Percentiles rank a stretch among this genome's conserved stretches.
These are phyloP conservation scores for Mallotus nudiflorus DNA, from an alignment of 345 rosid species.

Conservation along the genomic window DNA sequence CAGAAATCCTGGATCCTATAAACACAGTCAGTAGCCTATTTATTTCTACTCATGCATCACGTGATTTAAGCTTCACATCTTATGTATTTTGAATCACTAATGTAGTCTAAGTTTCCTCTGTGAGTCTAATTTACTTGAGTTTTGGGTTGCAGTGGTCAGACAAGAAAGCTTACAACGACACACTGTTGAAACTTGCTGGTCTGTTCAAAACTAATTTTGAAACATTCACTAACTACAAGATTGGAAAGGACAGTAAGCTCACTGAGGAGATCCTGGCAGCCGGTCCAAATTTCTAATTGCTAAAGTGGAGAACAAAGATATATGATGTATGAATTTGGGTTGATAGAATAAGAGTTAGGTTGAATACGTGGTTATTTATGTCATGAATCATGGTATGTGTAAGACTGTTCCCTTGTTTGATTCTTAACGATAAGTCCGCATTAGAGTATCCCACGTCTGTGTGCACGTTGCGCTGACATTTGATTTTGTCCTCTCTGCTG, in stretches of 20 bases:
- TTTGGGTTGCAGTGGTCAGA: constrained; percentile 65
- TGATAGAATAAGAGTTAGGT: neutral
- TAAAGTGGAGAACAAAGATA: neutral
- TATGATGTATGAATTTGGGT: neutral
- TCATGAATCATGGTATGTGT: neutral
- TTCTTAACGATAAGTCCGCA: neutral
- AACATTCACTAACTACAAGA: constrained; percentile 70
- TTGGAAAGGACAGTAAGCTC: constrained; percentile 73
- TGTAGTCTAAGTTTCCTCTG: too few relatives aligned
- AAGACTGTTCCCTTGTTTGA: neutral
- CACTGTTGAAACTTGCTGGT: constrained; percentile 79
- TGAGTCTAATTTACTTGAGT: constrained; percentile 7
- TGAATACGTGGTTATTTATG: neutral
- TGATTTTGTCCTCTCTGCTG: neutral
- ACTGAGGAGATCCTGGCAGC: constrained; percentile 83
- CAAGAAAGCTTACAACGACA: constrained; percentile 74
- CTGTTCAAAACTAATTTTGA: constrained; percentile 80
- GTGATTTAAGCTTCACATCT: neutral
- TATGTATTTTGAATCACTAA: too few relatives aligned
- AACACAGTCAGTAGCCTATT: constrained; percentile 58
- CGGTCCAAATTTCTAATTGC: constrained; percentile 62
- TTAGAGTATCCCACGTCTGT: neutral
- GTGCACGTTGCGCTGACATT: too few relatives aligned
- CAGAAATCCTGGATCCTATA: constrained; percentile 75
- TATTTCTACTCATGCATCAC: neutral